phyloP scores from a whole-genome alignment of 2,329 filamentous ascomycete genomes.

The Calonectria hawksworthii region DNA sequence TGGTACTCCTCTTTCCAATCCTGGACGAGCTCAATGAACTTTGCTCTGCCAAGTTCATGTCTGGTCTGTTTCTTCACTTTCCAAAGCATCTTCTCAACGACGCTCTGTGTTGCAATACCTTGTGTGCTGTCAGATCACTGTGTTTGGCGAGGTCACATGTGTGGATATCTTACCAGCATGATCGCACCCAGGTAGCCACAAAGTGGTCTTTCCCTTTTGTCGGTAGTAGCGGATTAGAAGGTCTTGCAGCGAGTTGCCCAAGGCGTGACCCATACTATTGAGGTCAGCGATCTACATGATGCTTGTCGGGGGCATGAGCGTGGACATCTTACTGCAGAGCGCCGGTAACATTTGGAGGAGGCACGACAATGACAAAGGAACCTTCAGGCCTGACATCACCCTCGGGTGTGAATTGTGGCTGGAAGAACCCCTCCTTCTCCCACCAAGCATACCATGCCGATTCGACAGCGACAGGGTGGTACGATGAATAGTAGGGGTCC shows the following conservation, averaged over 20 bases:
- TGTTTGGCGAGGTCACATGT: neutral
- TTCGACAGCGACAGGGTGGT: conserved; percentile 92
- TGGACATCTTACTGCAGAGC: conserved; percentile 72
- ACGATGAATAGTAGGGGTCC: conserved; percentile 87
- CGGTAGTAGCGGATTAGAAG: conserved; percentile 89
- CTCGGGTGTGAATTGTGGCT: conserved; percentile 83
- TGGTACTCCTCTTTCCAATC: conserved; percentile 98
- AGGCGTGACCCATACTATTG: conserved; percentile 46
- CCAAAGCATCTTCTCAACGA: conserved; percentile 98
- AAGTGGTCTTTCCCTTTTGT: conserved; percentile 88
- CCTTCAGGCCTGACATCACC: conserved; percentile 85
- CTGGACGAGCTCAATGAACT: conserved; percentile 87
- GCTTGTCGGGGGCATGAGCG: too few species aligned
- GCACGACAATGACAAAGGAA: conserved; percentile 91
- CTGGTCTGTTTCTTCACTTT: conserved; percentile 88
- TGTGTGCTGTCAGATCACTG: neutral
- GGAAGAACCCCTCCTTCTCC: conserved; percentile 95
- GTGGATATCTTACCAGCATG: conserved; percentile 76
- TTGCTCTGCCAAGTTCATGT: conserved; percentile 87
- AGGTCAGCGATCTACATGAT: neutral
- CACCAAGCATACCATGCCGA: conserved; percentile 96
- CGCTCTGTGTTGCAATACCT: conserved; percentile 89
- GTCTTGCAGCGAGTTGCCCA: conserved; percentile 84
- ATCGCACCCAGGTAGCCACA: conserved; percentile 93
- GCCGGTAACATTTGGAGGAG: conserved; percentile 96